phyloP scores from a whole-genome alignment of 2,329 filamentous ascomycete genomes.

The Colletotrichum sp. region DNA sequence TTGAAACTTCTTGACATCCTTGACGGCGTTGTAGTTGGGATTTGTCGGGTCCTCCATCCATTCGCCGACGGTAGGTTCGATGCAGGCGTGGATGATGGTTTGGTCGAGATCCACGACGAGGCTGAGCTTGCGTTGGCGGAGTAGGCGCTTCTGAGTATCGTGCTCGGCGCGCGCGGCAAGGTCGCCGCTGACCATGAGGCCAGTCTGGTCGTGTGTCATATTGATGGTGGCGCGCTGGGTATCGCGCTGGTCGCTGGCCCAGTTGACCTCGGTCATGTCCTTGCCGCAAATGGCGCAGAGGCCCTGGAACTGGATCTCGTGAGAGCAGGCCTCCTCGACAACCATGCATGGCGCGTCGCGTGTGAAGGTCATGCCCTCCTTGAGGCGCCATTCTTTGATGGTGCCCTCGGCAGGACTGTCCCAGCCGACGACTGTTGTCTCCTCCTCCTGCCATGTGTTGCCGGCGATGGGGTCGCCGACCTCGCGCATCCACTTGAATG shows the following conservation, averaged over 20 bases:
- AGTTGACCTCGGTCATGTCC: slow-evolving; percentile 92
- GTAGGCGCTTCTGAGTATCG: slow-evolving; percentile 81
- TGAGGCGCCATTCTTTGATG: slow-evolving; percentile 78
- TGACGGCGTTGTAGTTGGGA: slow-evolving; percentile 89
- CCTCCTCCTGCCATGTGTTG: slow-evolving; percentile 69
- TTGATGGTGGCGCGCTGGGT: slow-evolving; percentile 89
- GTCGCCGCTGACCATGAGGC: slow-evolving; percentile 81
- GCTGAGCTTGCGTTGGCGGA: slow-evolving; percentile 83
- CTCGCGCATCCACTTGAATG: slow-evolving; percentile 79
- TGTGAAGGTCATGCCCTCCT: slow-evolving; percentile 67
- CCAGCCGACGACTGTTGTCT: slow-evolving; percentile 77
- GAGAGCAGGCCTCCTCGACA: slow-evolving; percentile 89
- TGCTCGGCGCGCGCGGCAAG: slow-evolving; percentile 85
- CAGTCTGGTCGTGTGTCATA: slow-evolving; percentile 91
- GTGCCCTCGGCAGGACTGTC: slow-evolving; percentile 84
- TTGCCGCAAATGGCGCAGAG: slow-evolving; percentile 92
- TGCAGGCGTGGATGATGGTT: slow-evolving; percentile 97
- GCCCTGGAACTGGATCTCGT: slow-evolving; percentile 89
- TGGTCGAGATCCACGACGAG: slow-evolving; percentile 97
- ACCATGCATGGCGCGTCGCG: slow-evolving; percentile 68
- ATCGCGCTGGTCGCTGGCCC: slow-evolving; percentile 80
- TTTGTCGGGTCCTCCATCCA: slow-evolving; percentile 91
- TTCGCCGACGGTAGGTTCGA: slow-evolving; percentile 94
- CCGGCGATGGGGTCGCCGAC: slow-evolving; percentile 69
- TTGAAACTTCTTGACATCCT: slow-evolving; percentile 88